phyloP scores from a whole-genome alignment of 257 asterid species.

The Ajuga chamaepitys region DNA sequence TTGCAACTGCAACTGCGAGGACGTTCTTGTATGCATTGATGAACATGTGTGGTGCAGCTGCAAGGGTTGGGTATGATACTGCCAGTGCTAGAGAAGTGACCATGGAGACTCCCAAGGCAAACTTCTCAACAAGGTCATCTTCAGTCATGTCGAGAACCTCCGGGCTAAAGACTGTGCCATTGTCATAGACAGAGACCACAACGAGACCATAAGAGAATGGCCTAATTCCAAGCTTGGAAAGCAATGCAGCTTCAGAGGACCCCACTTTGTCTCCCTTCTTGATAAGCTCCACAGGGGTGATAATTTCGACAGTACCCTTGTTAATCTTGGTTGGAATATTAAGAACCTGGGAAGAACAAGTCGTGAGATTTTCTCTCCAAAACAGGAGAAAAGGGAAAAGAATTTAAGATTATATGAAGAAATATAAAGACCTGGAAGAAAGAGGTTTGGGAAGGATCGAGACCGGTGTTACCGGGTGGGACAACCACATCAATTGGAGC shows the following conservation, averaged over 20 bases:
- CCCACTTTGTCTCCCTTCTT: slow-evolving; percentile 98
- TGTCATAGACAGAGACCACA: slow-evolving; percentile 61
- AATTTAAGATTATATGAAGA: too few relatives aligned
- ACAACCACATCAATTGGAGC: slow-evolving; percentile 94
- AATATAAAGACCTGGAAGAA: slow-evolving; percentile 72
- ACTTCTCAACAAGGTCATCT: slow-evolving; percentile 73
- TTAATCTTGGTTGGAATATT: slow-evolving; percentile 96
- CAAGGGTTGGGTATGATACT: slow-evolving; percentile 73
- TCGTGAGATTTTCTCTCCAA: not conserved
- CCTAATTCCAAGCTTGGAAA: slow-evolving; percentile 86
- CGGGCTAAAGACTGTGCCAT: slow-evolving; percentile 87
- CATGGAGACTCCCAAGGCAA: slow-evolving; percentile 72
- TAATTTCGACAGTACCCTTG: slow-evolving; percentile 97
- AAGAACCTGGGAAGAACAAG: slow-evolving; percentile 41
- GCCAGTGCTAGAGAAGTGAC: slow-evolving; percentile 68
- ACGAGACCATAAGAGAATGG: slow-evolving; percentile 91
- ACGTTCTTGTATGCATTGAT: slow-evolving; percentile 74
- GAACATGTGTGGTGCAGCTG: slow-evolving; percentile 93
- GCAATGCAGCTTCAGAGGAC: slow-evolving; percentile 92
- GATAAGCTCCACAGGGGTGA: slow-evolving; percentile 94
- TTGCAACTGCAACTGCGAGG: slow-evolving; percentile 62
- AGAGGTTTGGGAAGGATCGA: slow-evolving; percentile 90
- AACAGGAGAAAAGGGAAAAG: not conserved
- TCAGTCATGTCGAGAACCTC: slow-evolving; percentile 80
- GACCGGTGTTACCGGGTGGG: slow-evolving; percentile 96